Evolutionary conservation across 2,329 filamentous ascomycete species (phyloP), one percentile per base, ranked within the genome.

Genomic region (Apiospora kogelbergensis): DNA sequence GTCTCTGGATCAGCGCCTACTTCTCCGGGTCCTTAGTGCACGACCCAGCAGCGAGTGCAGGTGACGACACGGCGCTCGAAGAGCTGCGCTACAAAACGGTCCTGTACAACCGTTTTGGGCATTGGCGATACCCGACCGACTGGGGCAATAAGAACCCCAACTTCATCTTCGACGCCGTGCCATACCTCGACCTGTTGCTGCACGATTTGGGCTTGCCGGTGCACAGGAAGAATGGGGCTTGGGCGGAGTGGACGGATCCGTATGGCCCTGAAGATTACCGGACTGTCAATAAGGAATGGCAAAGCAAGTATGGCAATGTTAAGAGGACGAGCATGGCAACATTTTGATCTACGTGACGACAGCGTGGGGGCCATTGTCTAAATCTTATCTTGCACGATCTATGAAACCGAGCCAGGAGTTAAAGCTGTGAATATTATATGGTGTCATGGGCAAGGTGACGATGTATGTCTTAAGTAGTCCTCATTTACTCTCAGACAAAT

Each of bases 81-180:
- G 70, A 76, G 63, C 72, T 87, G 22, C 80, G 78, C 67, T 83
- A 84, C 71, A 85, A 91, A 73, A 88, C 90, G 0, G 85, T 90
- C 30, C 80, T 94, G 63, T 84, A 91, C 75, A 89, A 86, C 24
- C 88, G 91, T 45, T 95, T 91, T 76, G 90, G 90, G 5, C 88
- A 85, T 72, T 91, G 90, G 86, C 84, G 92, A 33, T 92, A 92
- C 73, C 88, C 90, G 0, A 85, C 82, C 3, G 91, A 91, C 0
- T 90, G 88, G 74, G 91, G 91, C 1, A 83, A 81, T 46, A 85
- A 83, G 75, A 83, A 86, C 69, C 90, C 90, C 0, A 91, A 93
- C 76, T 90, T 94, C 72, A 89, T 93, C 22, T 95, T 95, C 75
- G 93, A 96, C 77, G 86, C 86, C 0, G 77, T 95, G 67, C 91